Base-by-base conservation (phyloP, 345 rosid species). In the Ceriops decandra region DNA sequence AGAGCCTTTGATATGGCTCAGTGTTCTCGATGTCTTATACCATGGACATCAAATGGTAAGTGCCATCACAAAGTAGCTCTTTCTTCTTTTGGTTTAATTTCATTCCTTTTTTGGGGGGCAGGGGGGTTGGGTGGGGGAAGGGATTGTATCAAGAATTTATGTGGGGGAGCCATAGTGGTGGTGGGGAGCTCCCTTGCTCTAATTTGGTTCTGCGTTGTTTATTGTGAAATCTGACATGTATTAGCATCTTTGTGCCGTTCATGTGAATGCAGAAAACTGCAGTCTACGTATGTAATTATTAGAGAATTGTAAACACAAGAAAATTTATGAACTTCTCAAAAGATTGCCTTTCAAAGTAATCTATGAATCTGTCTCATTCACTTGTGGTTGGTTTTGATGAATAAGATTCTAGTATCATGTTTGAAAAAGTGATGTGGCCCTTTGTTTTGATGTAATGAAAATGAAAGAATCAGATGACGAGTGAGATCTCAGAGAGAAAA, bases 1-100 rank as follows among this genome's bases (percentile, higher is more conserved):
- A 78, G 96, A 84, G 89, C 99, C 30, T 95, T 95, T 61, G 97
- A 95, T 76, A 95, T 95, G 99, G 95, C 99, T 64, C 99, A 95
- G 68, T 95, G 99, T 79, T 91, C 99, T 63, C 85, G 97, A 31
- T 95, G 99, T 82, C 78, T 95, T 57, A 95, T 95, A 53, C 97
- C 96, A 46, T 95, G 99, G 99, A 72, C 92, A 13, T 68, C 85
- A 73, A 95, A 95, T 60, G 88, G 99, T 90, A 75, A 60, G 80
- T 78, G 60, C 56, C 35, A 46, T 26, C 46, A 47, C 15, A 11
- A 9, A 38, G 15, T 38, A 38, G 46, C 46, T 38, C 0, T 36
- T 36, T 36, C 42, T 38, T 38, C 46, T 9, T 38, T 38, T 38
- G 46, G 46, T 4, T 38, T 38, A 38, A 11, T 38, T 38, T 38